Base-by-base conservation (phyloP, 106 monocot species). In the Allium cepa region DNA sequence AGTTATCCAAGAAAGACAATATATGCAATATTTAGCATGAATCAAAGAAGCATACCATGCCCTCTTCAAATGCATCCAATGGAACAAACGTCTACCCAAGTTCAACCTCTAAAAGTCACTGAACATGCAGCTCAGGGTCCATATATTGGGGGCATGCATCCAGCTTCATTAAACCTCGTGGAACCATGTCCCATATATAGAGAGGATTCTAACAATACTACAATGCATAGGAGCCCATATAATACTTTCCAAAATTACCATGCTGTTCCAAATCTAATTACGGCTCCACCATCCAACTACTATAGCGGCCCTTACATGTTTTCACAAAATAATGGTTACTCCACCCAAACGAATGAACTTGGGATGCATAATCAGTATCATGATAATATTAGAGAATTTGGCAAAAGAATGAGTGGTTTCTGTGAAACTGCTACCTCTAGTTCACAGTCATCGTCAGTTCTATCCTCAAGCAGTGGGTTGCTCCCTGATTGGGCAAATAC, bases 331-430 rank as follows among this genome's bases (percentile, higher is more conserved):
- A 49, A 56, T 78, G 61, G 65, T 11, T 71, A 70, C 57, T 10
- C 57, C 68, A 63, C 71, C 53, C 48, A 47, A 46, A 50, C 65
- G 36, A 66, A 76, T 76, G 81, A 71, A 16, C 57, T 55, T 76
- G 75, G 72, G 28, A 27, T 68, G 17, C 63, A 66, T 65, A 67
- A 61, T 66, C 47, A 71, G 52, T 68, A 72, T 64, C 15, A 17
- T 45, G 75, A 22, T 22, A 22, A 85, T 47, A 55, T 36, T 1
- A 72, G 71, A 49, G 70, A 27, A 55, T 72, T 56, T 50, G 63
- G 61, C 56, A 85, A 85, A 68, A 75, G 76, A 69, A 85, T 78
- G 53, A 78, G 73, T 67, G 45, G 76, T 62, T 6, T 61, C 5
- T 75, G 70, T 81, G 78, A 65, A n/a, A 50, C 57, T 27, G 27